These are phyloP conservation scores for Odontarrhena argentea DNA, from an alignment of 345 rosid genomes.

Conservation along the genomic window DNA sequence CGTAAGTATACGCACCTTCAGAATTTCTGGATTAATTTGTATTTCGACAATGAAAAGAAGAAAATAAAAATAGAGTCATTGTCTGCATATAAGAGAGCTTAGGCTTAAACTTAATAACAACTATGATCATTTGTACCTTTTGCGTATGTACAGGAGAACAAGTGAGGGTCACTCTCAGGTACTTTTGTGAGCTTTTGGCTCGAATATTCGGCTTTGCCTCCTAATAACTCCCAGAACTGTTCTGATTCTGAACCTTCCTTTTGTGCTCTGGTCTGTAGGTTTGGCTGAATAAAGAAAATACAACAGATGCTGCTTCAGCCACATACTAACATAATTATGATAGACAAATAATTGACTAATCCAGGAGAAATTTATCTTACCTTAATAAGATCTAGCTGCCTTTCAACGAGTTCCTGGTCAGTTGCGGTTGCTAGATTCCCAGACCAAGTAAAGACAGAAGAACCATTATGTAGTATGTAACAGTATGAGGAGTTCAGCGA, in stretches of 20 bases:
- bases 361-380: conserved; percentile 43
- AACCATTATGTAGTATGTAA: conserved; percentile 80
- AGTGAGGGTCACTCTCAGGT: conserved; percentile 87
- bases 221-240: conserved; percentile 88
- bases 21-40: conserved; percentile 55
- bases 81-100: conserved; percentile 26
- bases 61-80: conserved; percentile 32
- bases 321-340: conserved; percentile 7
- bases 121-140: conserved; percentile 54
- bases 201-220: conserved; percentile 80
- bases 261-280: conserved; percentile 78
- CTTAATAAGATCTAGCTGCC: conserved; percentile 97
- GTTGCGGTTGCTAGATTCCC: conserved; percentile 75
- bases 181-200: conserved; percentile 71
- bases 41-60: conserved; percentile 14
- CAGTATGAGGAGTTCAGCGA: conserved; percentile 95
- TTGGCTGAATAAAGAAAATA: conserved; percentile 68
- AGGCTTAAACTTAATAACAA: neutral
- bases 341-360: conserved; percentile 14
- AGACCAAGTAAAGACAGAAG: conserved; percentile 83
- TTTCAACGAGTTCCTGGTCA: conserved; percentile 86
- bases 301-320: conserved; percentile 21
- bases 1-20: conserved; percentile 64
- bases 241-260: conserved; percentile 96
- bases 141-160: conserved; percentile 77